A percentile compares a stretch with the other conserved stretches of the same genome.
Conservation (phyloP, 257 asterid genomes). For the Fraxinus excelsior region DNA sequence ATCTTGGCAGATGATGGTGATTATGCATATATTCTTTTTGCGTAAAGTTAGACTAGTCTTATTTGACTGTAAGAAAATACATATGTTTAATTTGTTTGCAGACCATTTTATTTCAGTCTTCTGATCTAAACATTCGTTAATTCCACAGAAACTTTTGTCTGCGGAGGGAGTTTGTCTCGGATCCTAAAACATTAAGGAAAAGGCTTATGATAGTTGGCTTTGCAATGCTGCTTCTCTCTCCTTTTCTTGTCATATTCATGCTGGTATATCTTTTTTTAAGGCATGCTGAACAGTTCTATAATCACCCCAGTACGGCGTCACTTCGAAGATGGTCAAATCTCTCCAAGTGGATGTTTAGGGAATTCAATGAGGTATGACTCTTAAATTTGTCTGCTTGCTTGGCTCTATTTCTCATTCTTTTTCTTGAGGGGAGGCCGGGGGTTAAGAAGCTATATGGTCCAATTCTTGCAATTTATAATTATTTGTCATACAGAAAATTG, state of each 20-base stretch:
- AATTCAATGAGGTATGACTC: conserved; percentile 84
- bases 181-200: conserved; percentile 76
- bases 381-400: not conserved
- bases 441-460: not conserved
- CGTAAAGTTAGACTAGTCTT: not conserved
- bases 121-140: conserved; percentile 13
- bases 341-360: conserved; percentile 92
- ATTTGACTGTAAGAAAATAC: not conserved
- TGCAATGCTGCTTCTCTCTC: conserved; percentile 77
- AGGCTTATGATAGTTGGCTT: conserved; percentile 94
- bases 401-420: not conserved
- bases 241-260: conserved; percentile 94
- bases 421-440: not conserved
- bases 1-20: conserved; percentile 2
- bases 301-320: conserved; percentile 94
- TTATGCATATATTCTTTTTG: not conserved
- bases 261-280: conserved; percentile 92
- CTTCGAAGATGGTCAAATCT: conserved; percentile 99
- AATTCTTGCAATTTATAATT: not conserved
- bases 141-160: conserved; percentile 74
- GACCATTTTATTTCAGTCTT: not conserved
- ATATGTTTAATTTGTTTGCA: not conserved
- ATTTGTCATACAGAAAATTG: not conserved
- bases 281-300: conserved; percentile 95
- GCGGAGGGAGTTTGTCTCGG: conserved; percentile 79